Base-by-base conservation (phyloP, 352 stramenopile species). In the Globisporangium abappressorium region DNA sequence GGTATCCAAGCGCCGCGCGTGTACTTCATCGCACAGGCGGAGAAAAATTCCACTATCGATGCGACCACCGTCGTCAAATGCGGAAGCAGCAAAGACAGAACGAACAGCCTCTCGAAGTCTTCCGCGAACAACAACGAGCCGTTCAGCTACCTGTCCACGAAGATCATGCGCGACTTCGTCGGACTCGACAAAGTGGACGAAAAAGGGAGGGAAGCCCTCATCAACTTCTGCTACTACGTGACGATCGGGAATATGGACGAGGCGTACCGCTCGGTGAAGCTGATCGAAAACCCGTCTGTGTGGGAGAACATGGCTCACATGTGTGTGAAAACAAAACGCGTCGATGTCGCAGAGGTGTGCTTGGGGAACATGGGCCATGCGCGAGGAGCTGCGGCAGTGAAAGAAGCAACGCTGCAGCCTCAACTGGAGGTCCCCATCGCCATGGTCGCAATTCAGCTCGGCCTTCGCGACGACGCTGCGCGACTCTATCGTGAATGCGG, bases 281-380 rank as follows among this genome's bases (percentile, higher is more conserved):
- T 97, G 26, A 97, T 99, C 68, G 84, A 97, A 55, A 98, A 92
- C 66, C 72, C 90, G 18, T 92, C 83, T 0, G 96, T 98, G 28
- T 99, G 96, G 96, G 89, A 97, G 62, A 98, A 98, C 72, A 98
- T 99, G 91, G 95, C 94, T 20, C 89, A 96, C 57, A 98, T 98
- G 87, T 98, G 95, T 72, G 92, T 99, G 62, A 98, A 98, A 73
- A 98, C 92, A 33, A 98, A 97, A 73, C 86, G 94, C 0, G 78
- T 98, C 20, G 95, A 99, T 70, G 91, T 98, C 4, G 92, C 94
- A 2, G 87, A 98, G 72, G 85, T 98, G 11, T 99, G 96, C 70
- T 78, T 99, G 3, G 89, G 89, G 2, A 98, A 98, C 70, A 98
- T 98, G 95, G 92, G 92, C 6, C 91, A 98, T 62, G 89, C 87